Evolutionary conservation across 768 basidiomycete species (phyloP), one percentile per base, ranked within the genome.

Genomic region (Auriscalpium orientale): DNA sequence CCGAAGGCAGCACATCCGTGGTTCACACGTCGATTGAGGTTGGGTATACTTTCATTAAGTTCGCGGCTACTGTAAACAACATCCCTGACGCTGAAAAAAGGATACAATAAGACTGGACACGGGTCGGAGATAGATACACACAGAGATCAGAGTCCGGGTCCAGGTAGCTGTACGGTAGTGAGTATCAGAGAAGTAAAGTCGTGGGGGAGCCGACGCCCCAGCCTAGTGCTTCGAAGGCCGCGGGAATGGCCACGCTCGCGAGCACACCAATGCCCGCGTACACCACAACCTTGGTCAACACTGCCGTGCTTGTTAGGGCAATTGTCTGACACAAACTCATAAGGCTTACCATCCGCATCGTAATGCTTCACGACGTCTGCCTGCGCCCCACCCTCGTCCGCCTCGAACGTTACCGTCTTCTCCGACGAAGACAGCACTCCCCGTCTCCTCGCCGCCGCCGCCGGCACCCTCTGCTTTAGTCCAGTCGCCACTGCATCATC

Each of bases 211-310:
- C 28, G 18, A 85, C 74, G 21, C 88, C 88, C 83, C 83, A 87
- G 1, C 84, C 87, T 8, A 88, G 61, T 2, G 80, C 51, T 61
- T 87, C 82, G 62, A 90, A 92, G 62, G 82, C 67, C 12, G 85
- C 71, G 0, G 91, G 91, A 35, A 86, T 72, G 0, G 74, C 68
- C 60, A 87, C 83, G 13, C 73, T 69, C 2, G 85, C 80, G 11
- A 94, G 65, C 12, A 87, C 69, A 0, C 81, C 91, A 57, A 98
- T 95, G 0, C 95, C 94, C 51, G 80, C 78, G 67, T 98, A 95
- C 5, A 95, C 93, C 46, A 91, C 82, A 12, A 94, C 84, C 73
- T 94, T 95, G 28, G 92, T 94, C 58, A 94, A 70, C 8, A 94
- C 91, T 92, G 40, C 18, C 37, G 34, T 1, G 18, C 34, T 21